Evolutionary conservation across 2,329 filamentous ascomycete species (phyloP).

Genomic region (Fusarium tanahbumbuense): DNA sequence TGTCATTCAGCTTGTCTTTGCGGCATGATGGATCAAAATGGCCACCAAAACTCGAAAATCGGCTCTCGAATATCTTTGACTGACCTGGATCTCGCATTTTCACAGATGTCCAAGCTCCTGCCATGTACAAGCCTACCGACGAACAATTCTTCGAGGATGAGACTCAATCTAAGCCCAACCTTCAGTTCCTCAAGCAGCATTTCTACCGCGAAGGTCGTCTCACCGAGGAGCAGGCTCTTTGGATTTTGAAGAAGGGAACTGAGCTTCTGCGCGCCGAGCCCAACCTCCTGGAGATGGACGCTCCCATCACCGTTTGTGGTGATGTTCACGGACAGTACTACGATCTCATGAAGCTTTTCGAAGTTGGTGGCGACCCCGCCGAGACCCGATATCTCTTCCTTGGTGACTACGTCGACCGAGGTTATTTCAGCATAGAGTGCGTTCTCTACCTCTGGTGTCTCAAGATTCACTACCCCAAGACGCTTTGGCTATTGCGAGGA

Average conservation of each 20-base stretch:
- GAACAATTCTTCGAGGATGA: conserved; percentile 94
- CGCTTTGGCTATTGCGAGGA: conserved; percentile 94
- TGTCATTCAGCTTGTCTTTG: not conserved
- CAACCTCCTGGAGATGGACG: conserved; percentile 98
- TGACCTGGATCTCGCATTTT: conserved; percentile 31
- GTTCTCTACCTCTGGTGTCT: conserved; percentile 97
- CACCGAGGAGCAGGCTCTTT: conserved; percentile 96
- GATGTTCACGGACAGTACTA: conserved; percentile 99
- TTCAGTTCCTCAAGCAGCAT: conserved; percentile 96
- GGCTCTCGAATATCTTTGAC: conserved; percentile 18
- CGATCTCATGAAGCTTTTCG: conserved; percentile 99
- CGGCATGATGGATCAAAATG: not conserved
- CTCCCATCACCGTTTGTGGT: conserved; percentile 97
- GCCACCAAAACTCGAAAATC: not conserved
- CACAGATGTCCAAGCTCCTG: conserved; percentile 95
- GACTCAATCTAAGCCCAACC: conserved; percentile 87
- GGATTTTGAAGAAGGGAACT: conserved; percentile 89
- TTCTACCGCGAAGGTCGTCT: conserved; percentile 97
- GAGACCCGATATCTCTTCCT: conserved; percentile 98
- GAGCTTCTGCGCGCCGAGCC: conserved; percentile 90
- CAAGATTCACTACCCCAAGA: conserved; percentile 99
- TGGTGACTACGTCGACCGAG: conserved; percentile 97
- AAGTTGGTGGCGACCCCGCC: conserved; percentile 95
- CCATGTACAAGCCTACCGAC: conserved; percentile 90
- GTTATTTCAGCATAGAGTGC: conserved; percentile 99